These are phyloP conservation scores for Exidia glandulosa DNA, from an alignment of 768 basidiomycete species.

Conservation along the genomic window DNA sequence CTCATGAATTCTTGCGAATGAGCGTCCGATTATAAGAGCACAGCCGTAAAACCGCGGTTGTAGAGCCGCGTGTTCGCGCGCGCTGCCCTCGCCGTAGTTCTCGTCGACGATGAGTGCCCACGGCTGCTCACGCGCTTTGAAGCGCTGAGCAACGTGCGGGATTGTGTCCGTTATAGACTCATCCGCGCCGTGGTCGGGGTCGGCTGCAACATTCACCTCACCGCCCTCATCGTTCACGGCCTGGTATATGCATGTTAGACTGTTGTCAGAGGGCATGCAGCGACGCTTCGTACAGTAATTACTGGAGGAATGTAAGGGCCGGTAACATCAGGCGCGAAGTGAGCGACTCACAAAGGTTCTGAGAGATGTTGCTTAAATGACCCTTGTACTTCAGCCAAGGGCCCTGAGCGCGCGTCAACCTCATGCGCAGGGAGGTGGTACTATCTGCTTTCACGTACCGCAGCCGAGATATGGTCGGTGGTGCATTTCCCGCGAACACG, in stretches of 20 bases:
- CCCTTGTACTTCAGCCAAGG: constrained; percentile 99
- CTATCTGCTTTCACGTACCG: constrained; percentile 40
- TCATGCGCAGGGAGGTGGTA: neutral
- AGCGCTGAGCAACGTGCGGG: constrained; percentile 80
- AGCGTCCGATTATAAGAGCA: constrained; percentile 76
- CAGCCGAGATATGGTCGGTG: constrained; percentile 97
- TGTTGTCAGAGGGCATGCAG: neutral
- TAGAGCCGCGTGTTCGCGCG: constrained; percentile 93
- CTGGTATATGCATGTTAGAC: constrained; percentile 22
- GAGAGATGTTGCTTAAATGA: constrained; percentile 90
- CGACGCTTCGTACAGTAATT: constrained; percentile 52
- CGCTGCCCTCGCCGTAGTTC: constrained; percentile 96
- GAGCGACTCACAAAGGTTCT: constrained; percentile 68
- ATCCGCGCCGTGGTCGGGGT: constrained; percentile 42
- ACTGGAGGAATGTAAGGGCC: constrained; percentile 32
- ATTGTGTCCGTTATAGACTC: constrained; percentile 62
- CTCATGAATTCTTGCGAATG: constrained; percentile 97
- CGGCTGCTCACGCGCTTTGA: constrained; percentile 72
- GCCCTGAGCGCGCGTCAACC: constrained; percentile 38
- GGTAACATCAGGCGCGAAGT: neutral
- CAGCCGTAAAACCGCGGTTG: constrained; percentile 95
- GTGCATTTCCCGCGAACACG: constrained; percentile 97
- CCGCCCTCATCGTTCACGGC: constrained; percentile 93
- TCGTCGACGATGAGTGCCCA: constrained; percentile 95
- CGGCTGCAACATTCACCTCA: constrained; percentile 84